Conservation (phyloP, 306 rosid species). For the barrel medic (Medicago truncatula) region MtrunA17r5.0-ANR NC_053042.1:4966501-4967000, state of each 20-base stretch:
- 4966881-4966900: neutral
- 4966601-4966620: neutral
- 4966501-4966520: slow-evolving; percentile 38
- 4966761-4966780: slow-evolving; percentile 79
- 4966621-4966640: neutral
- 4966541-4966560: neutral
- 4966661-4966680: slow-evolving; percentile 60
- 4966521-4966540: slow-evolving; percentile 8
- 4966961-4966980: too few relatives aligned
- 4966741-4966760: slow-evolving; percentile 88
- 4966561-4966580: neutral
- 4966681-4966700: slow-evolving; percentile 68
- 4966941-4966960: neutral
- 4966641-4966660: slow-evolving; percentile 64
- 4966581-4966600: neutral
- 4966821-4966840: slow-evolving; percentile 58
- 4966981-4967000: too few relatives aligned
- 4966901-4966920: neutral
- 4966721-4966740: slow-evolving; percentile 92
- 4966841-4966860: slow-evolving; percentile 70
- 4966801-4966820: slow-evolving; percentile 79
- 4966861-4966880: slow-evolving; percentile 43
- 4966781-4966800: slow-evolving; percentile 81
- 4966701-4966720: slow-evolving; percentile 98
- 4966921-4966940: neutral